Percentiles rank a stretch among this genome's conserved stretches.
These are phyloP conservation scores for Monosporascus sp. DNA, from an alignment of 2,329 filamentous ascomycete species.

Conservation along the genomic window DNA sequence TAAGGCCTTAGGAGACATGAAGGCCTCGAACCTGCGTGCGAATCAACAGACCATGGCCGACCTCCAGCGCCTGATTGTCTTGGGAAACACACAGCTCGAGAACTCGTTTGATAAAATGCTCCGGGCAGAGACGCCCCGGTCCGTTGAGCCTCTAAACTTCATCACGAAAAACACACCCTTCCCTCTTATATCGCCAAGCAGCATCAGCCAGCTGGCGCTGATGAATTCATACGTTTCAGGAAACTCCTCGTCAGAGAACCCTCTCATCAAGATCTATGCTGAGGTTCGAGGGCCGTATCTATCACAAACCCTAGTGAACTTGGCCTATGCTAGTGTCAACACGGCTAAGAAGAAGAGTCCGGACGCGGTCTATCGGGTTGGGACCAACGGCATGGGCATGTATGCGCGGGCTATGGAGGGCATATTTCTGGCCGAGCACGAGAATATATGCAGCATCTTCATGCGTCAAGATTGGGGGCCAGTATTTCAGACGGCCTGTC, in stretches of 20 bases:
- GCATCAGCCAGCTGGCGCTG: constrained; percentile 68
- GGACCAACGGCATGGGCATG: constrained; percentile 85
- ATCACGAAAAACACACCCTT: constrained; percentile 87
- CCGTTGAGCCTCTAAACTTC: constrained; percentile 85
- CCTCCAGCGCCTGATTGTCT: constrained; percentile 69
- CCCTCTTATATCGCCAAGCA: constrained; percentile 72
- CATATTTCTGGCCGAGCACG: constrained; percentile 82
- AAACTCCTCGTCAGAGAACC: constrained; percentile 57
- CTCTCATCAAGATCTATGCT: constrained; percentile 77
- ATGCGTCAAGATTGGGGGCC: constrained; percentile 77
- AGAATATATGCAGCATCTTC: constrained; percentile 86
- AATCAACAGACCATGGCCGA: constrained; percentile 87
- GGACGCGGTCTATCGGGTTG: constrained; percentile 79
- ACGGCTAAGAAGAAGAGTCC: constrained; percentile 75
- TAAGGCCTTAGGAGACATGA: constrained; percentile 78
- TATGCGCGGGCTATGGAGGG: constrained; percentile 86
- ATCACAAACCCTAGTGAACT: constrained; percentile 73
- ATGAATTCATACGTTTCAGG: constrained; percentile 72
- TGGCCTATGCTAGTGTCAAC: constrained; percentile 81
- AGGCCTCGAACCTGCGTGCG: constrained; percentile 82
- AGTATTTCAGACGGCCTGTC: constrained; percentile 75
- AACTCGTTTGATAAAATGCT: constrained; percentile 76
- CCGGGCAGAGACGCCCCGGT: constrained; percentile 67
- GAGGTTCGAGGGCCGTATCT: constrained; percentile 85
- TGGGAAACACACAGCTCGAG: constrained; percentile 79